Evolutionary conservation across 2,329 filamentous ascomycete genomes (phyloP).

Genomic region (Pseudogymnoascus sp.): DNA sequence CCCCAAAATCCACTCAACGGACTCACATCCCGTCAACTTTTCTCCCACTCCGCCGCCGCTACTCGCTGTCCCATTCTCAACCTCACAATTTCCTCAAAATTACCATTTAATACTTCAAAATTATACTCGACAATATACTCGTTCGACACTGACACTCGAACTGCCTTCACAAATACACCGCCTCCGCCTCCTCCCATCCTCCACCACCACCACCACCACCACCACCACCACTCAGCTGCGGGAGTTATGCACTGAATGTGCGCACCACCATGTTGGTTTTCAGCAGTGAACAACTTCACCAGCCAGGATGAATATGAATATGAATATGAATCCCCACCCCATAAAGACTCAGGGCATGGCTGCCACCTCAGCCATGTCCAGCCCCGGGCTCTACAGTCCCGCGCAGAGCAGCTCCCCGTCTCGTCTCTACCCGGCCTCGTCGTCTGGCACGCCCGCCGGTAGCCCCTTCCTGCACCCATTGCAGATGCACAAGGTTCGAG

Average conservation of each 20-base stretch:
- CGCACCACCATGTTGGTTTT: conserved; percentile 12
- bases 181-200: neutral
- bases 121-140: neutral
- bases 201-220: neutral
- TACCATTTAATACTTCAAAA: neutral
- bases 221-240: neutral
- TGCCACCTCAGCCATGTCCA: conserved; percentile 53
- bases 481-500: conserved; percentile 67
- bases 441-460: conserved; percentile 44
- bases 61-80: neutral
- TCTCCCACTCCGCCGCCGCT: neutral
- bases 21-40: neutral
- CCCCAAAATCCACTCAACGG: neutral
- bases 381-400: conserved; percentile 56
- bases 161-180: neutral
- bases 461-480: conserved; percentile 65
- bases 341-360: conserved; percentile 28
- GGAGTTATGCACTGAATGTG: conserved; percentile 4
- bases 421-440: conserved; percentile 37
- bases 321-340: conserved; percentile 19
- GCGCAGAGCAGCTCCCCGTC: conserved; percentile 30
- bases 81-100: neutral
- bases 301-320: conserved; percentile 18
- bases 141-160: neutral
- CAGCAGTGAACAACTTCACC: conserved; percentile 13